phyloP scores from a whole-genome alignment of 2,329 filamentous ascomycete species.

The Polychaeton citri region DNA sequence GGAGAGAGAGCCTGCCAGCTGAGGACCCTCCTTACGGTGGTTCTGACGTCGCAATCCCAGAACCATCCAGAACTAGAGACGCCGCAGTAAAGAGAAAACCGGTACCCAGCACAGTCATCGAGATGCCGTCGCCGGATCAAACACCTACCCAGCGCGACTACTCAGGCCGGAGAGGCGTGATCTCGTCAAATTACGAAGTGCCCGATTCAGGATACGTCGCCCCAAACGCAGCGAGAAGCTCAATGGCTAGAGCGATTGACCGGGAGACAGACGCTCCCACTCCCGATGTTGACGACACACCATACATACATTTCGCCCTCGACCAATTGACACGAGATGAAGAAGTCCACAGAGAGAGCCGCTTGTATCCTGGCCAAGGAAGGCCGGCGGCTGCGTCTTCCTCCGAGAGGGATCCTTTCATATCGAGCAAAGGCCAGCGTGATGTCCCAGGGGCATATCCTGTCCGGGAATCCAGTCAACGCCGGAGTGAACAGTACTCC shows the following conservation, averaged over 20 bases:
- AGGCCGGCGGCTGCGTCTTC: background rate
- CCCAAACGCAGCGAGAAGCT: slow-evolving; percentile 11
- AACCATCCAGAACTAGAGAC: slow-evolving; percentile 5
- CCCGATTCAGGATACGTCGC: slow-evolving; percentile 1
- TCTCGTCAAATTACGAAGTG: background rate
- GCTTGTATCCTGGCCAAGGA: slow-evolving; percentile 27
- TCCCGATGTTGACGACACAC: slow-evolving; percentile 69
- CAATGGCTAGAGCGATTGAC: slow-evolving; percentile 15
- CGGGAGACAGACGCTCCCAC: slow-evolving; percentile 38
- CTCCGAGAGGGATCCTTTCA: background rate
- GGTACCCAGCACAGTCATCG: slow-evolving; percentile 20
- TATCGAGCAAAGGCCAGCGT: background rate
- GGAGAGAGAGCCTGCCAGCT: slow-evolving; percentile 9
- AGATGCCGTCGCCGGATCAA: slow-evolving; percentile 4
- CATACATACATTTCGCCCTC: slow-evolving; percentile 80
- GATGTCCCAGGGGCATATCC: background rate
- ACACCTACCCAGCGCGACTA: background rate
- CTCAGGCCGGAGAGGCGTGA: background rate
- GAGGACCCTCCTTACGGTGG: slow-evolving; percentile 2
- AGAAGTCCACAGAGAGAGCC: slow-evolving; percentile 41
- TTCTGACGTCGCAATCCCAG: slow-evolving; percentile 3
- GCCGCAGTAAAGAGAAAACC: slow-evolving; percentile 20
- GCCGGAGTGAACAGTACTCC: background rate
- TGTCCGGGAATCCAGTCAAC: too few species aligned
- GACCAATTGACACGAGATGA: slow-evolving; percentile 70